Conservation (phyloP, 257 asterid genomes). For the Solanum clarkiae region DNA sequence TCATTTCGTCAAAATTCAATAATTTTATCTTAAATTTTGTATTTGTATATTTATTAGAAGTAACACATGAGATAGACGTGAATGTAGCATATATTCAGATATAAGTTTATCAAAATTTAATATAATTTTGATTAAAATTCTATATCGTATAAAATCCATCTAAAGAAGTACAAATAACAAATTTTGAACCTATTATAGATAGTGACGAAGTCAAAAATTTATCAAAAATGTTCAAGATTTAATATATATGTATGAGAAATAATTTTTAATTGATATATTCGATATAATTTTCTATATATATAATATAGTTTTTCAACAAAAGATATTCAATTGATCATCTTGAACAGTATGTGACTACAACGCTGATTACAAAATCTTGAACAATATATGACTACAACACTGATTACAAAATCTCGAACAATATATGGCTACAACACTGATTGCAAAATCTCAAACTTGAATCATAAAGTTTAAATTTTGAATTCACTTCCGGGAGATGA, state of each 20-base stretch:
- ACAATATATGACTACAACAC: no score
- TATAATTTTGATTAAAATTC: no score
- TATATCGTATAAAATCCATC: not conserved
- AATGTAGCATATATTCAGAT: not conserved
- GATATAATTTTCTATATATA: no score
- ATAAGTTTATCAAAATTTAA: not conserved
- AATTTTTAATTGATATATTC: no score
- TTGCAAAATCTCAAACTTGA: not conserved
- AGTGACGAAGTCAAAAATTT: no score
- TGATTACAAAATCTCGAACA: no score
- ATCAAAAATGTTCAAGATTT: no score
- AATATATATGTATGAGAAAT: no score
- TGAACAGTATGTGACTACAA: no score
- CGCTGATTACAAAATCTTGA: not conserved
- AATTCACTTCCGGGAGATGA: accelerated
- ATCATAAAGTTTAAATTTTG: not conserved
- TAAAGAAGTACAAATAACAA: not conserved
- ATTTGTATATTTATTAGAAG: not conserved
- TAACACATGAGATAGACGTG: not conserved
- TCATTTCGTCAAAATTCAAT: not conserved
- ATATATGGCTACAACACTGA: no score
- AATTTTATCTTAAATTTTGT: not conserved
- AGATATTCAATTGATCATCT: no score
- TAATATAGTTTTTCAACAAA: no score
- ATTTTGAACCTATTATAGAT: not conserved